Evolutionary conservation across 768 basidiomycete genomes (phyloP).

Genomic region (Hygrophorus pudorinus): DNA sequence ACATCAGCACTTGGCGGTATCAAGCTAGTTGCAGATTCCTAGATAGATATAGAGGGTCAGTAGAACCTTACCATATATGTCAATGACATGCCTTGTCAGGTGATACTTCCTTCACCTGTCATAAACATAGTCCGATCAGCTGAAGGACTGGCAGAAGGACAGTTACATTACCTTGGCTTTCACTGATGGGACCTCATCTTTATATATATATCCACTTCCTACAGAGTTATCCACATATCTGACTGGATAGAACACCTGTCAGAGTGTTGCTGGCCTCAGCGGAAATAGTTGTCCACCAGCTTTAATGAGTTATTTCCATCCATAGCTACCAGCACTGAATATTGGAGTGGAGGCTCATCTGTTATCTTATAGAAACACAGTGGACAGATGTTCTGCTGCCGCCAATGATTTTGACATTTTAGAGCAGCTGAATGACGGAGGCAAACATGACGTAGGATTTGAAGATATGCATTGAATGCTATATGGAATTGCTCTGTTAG

Average conservation of each 20-base stretch:
- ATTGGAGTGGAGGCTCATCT: background rate
- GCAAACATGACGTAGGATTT: conserved; percentile 14
- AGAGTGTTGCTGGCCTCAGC: background rate
- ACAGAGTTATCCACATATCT: background rate
- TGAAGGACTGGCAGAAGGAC: too few species aligned
- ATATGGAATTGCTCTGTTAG: conserved; percentile 16
- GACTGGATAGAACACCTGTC: background rate
- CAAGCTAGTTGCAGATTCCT: too few species aligned
- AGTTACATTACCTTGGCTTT: too few species aligned
- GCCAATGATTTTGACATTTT: conserved; percentile 17
- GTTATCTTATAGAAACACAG: conserved; percentile 15
- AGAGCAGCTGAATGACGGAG: conserved; percentile 14
- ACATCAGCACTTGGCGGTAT: too few species aligned
- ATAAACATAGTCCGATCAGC: too few species aligned
- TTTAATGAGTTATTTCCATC: conserved; percentile 4
- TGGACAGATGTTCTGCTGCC: conserved; percentile 23
- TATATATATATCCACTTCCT: conserved; percentile 7
- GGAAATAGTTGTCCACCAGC: background rate
- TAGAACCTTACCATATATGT: too few species aligned
- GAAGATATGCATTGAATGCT: conserved; percentile 26
- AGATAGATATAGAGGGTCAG: too few species aligned
- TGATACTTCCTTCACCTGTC: too few species aligned
- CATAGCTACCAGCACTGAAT: background rate
- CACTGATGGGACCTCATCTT: background rate
- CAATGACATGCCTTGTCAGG: too few species aligned